Base-by-base conservation (phyloP, 2,329 filamentous ascomycete species). In the Curvularia spicifera region DNA sequence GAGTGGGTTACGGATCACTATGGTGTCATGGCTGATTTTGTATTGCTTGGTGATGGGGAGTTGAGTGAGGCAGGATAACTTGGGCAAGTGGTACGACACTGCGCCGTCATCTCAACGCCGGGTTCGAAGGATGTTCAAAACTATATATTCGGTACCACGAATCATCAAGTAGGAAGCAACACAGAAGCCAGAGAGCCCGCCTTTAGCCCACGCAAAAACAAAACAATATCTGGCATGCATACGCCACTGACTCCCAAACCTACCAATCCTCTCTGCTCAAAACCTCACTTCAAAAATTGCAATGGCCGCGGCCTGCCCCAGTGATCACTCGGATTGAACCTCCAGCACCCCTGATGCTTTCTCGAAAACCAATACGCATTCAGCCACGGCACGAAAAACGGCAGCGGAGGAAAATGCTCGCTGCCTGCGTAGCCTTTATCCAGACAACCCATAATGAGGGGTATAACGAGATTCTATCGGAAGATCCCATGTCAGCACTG, bases 1-100 rank as follows among this genome's bases (percentile, higher is more conserved):
- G 69, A 78, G 13, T 85, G 80, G 81, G 78, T 83, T 20, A 84
- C 81, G 13, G 82, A 84, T 72, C 82, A 84, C 70, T 74, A 80
- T 31, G 80, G 81, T 0, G 71, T 84, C 15, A 78, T 73, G 70
- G 80, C 61, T 0, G 66, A 68, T 22, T 71, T 72, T 51, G 60
- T 20, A 6, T 37, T 54, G 8, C 61, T 20, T 12, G 71, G 26
- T 28, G 26, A 1, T 51, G 51, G 7, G 43, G 44, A 7, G 35
- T 7, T 50, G 20, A 33, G 3, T 31, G 24, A 46, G 9, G 8
- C 13, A 31, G 28, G 20, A 22, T 13, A 46, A 15, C 46, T 42
- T 42, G 20, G 22, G 8, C 24, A 26, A 4, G 24, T 28, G 26
- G 1, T 28, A 29, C 26, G n/a, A 20, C 7, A 29, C n/a, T 5